Conservation (phyloP, 495 filamentous ascomycete genomes). For the Hypoxylon crocopeplum region DNA sequence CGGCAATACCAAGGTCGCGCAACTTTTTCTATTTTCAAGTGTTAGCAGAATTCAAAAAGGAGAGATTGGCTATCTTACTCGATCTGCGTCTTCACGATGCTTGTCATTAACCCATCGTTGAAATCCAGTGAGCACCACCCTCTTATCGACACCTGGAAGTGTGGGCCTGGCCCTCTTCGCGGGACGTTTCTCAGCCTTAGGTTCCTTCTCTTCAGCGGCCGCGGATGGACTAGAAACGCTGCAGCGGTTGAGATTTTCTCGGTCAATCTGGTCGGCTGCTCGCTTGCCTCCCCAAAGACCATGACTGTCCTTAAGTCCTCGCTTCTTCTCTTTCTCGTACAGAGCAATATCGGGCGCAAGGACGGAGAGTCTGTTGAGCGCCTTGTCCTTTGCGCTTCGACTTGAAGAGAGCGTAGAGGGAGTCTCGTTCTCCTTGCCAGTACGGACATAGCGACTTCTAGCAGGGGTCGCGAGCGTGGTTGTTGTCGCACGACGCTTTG, state of each 20-base stretch:
- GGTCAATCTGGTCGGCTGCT: slow-evolving; percentile 63
- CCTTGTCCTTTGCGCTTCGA: slow-evolving; percentile 85
- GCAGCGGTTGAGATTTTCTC: slow-evolving; percentile 46
- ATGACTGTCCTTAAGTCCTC: slow-evolving; percentile 69
- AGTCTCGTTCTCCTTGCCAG: slow-evolving; percentile 86
- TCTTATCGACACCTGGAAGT: slow-evolving; percentile 66
- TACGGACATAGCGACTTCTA: slow-evolving; percentile 47
- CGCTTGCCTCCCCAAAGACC: slow-evolving; percentile 75
- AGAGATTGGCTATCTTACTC: slow-evolving; percentile 61
- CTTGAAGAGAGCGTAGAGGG: slow-evolving; percentile 71
- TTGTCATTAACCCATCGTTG: slow-evolving; percentile 73
- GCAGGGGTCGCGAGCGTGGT: slow-evolving; percentile 49
- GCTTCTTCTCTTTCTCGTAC: slow-evolving; percentile 93
- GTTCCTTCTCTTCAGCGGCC: slow-evolving; percentile 52
- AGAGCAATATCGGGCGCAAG: slow-evolving; percentile 82
- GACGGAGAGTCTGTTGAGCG: slow-evolving; percentile 74
- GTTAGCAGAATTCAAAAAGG: slow-evolving; percentile 33
- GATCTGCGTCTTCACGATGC: slow-evolving; percentile 76
- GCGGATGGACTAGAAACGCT: slow-evolving; percentile 44
- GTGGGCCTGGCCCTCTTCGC: slow-evolving; percentile 69
- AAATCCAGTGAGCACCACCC: slow-evolving; percentile 79
- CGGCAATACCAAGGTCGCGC: slow-evolving; percentile 80
- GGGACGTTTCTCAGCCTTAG: slow-evolving; percentile 55
- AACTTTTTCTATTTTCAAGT: slow-evolving; percentile 69
- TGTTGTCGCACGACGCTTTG: slow-evolving; percentile 26